These are phyloP conservation scores for Amanita polypyramis DNA, from an alignment of 768 basidiomycete species.

Conservation along the genomic window DNA sequence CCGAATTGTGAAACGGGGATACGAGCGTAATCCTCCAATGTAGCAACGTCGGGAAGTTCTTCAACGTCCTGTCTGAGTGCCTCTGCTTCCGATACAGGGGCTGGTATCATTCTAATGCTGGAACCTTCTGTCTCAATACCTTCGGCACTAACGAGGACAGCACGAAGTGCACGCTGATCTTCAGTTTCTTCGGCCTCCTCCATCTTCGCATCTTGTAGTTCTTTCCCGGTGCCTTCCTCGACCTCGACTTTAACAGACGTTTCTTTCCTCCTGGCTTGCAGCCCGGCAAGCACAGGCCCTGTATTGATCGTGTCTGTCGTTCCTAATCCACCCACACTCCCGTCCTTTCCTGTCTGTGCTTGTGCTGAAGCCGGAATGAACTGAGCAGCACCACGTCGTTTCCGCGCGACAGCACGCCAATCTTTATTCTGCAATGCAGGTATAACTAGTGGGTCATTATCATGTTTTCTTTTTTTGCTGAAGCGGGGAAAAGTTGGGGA, in stretches of 20 bases:
- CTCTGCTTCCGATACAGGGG: constrained; percentile 64
- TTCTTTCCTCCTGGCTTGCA: constrained; percentile 40
- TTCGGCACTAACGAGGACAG: constrained; percentile 52
- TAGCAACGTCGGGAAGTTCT: constrained; percentile 66
- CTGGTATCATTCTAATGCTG: constrained; percentile 54
- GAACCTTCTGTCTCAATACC: constrained; percentile 29
- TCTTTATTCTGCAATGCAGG: constrained; percentile 81
- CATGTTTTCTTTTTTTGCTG: constrained; percentile 32
- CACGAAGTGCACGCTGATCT: constrained; percentile 73
- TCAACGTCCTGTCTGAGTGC: constrained; percentile 78
- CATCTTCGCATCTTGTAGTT: constrained; percentile 12
- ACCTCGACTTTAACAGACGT: constrained; percentile 12
- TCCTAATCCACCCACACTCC: constrained; percentile 70
- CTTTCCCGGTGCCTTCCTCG: constrained; percentile 18
- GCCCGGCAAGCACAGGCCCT: constrained; percentile 58
- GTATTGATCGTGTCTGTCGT: constrained; percentile 69
- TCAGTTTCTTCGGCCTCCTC: constrained; percentile 43
- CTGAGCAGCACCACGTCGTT: constrained; percentile 40
- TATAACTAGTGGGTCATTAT: constrained; percentile 68
- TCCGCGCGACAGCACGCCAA: constrained; percentile 76
- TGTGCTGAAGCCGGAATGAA: constrained; percentile 59
- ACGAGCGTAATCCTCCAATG: constrained; percentile 78
- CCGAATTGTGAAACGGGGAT: constrained; percentile 92
- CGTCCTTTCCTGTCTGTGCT: constrained; percentile 49
- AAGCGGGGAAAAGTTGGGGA: constrained; percentile 24